Evolutionary conservation across 805 yeast genomes (phyloP), one percentile per base, ranked within the genome.

Genomic region (Candida golubevii): DNA sequence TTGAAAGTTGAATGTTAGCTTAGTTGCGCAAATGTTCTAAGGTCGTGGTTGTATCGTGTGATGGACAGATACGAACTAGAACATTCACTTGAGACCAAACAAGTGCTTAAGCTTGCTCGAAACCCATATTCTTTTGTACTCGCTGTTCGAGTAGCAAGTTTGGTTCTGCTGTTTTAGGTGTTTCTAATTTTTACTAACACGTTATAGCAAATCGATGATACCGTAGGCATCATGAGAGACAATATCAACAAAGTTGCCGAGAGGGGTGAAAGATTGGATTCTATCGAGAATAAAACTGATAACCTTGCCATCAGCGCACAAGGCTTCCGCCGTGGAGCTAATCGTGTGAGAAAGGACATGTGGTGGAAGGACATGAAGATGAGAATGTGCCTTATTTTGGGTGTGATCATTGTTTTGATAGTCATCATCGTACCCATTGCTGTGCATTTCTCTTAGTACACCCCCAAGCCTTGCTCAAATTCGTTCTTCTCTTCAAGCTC

Each of bases 341-440:
- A 91, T 71, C 83, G 95, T 58, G 97, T 91, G 38, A 86, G 99
- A 70, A 91, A 90, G 67, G 95, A 90, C 62, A 91, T 91, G 97
- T 91, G 98, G 98, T 87, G 95, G 86, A 91, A 93, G 68, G 96
- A 91, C 65, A 78, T 93, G 80, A 93, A 93, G 74, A 85, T 93
- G 91, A 84, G 95, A 67, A 72, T 90, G 74, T 91, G 98, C 67
- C 69, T 87, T 46, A 83, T 90, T 47, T 80, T 84, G 38, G 85
- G 84, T 27, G 82, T 83, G 26, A 70, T 93, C 42, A 81, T 91
- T 60, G 80, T 90, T 42, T 69, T 91, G 55, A 69, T 91, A 46
- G 85, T 91, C 44, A 95, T 91, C 45, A 86, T 90, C 54, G 97
- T 91, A 34, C 98, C 98, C 28, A 82, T 93, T 50, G 97, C 87